Evolutionary conservation across 2,329 filamentous ascomycete species (phyloP), one percentile per base, ranked within the genome.

Genomic region (Myriosclerotinia duriaeana): DNA sequence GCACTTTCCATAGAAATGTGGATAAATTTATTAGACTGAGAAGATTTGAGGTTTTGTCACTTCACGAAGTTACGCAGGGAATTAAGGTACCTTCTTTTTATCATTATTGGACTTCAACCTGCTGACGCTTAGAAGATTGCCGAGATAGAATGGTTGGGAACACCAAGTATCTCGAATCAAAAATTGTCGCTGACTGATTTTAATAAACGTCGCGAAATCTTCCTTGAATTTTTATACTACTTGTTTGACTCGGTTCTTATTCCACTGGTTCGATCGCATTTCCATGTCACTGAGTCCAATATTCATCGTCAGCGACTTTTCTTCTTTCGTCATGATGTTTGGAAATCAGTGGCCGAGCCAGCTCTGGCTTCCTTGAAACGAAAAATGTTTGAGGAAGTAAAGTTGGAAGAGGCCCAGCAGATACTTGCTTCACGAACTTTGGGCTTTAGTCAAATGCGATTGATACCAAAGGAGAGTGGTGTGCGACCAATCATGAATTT

Each of bases 301-400:
- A 82, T 83, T 1, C 87, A 97, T 74, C 88, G 89, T 20, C 92
- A 95, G 72, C 87, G 87, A 38, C 79, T 98, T 0, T 97, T 96
- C 77, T 99, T 92, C 78, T 98, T 97, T 76, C 90, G 94, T 5
- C 95, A 99, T 71, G 95, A 99, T 77, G 83, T 95, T 12, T 99
- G 95, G 95, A 87, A 85, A 61, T 83, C 83, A 52, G 78, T 98
- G 44, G 87, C 89, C 1, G 88, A 93, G 72, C 90, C 93, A 8
- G 86, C 89, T 0, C 80, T 97, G 75, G 77, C 82, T 0, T 79
- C 79, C 0, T 79, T 98, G 30, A 95, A 90, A 74, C 71, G 79
- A 2, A 83, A 80, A 11, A 92, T 96, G 85, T 92, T 97, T 69
- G 89, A 95, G 70, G 90, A 95, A 72, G 79, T 97, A 52, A 85